phyloP scores from a whole-genome alignment of 768 basidiomycete genomes.

The Arthromyces matolae region DNA sequence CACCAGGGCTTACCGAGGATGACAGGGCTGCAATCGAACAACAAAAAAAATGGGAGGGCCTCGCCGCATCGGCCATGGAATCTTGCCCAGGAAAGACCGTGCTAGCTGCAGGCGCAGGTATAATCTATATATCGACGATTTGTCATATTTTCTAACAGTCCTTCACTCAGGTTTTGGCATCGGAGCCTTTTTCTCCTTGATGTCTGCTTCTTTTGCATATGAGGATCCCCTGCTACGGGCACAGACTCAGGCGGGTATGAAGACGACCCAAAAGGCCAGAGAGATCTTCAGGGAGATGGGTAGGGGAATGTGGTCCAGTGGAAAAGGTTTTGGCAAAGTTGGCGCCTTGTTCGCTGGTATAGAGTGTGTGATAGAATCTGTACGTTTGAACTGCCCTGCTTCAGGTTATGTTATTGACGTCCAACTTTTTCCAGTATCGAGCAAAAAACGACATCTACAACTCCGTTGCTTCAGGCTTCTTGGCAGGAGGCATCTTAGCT shows the following conservation, averaged over 20 bases:
- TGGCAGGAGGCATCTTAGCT: slow-evolving; percentile 86
- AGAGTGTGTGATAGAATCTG: slow-evolving; percentile 93
- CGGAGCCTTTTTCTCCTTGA: slow-evolving; percentile 93
- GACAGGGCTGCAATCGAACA: slow-evolving; percentile 66
- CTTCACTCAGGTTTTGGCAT: slow-evolving; percentile 73
- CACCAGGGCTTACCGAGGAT: slow-evolving; percentile 78
- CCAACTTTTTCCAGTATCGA: slow-evolving; percentile 65
- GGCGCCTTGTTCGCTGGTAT: slow-evolving; percentile 92
- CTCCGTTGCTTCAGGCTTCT: slow-evolving; percentile 81
- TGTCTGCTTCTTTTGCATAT: slow-evolving; percentile 93
- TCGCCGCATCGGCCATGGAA: slow-evolving; percentile 71
- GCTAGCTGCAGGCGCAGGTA: slow-evolving; percentile 81
- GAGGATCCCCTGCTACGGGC: slow-evolving; percentile 85
- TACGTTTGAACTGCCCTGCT: slow-evolving; percentile 38
- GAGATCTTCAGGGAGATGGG: slow-evolving; percentile 95
- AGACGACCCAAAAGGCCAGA: slow-evolving; percentile 71
- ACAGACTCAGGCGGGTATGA: slow-evolving; percentile 52
- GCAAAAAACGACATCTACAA: slow-evolving; percentile 95
- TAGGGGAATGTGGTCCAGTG: slow-evolving; percentile 82
- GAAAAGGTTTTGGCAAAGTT: slow-evolving; percentile 92
- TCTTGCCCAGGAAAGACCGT: slow-evolving; percentile 82
- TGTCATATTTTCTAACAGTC: neutral
- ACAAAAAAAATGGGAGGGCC: slow-evolving; percentile 74
- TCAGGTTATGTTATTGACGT: neutral
- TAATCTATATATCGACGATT: neutral